Conservation (phyloP, 257 asterid species). For the Primulina eburnea region DNA sequence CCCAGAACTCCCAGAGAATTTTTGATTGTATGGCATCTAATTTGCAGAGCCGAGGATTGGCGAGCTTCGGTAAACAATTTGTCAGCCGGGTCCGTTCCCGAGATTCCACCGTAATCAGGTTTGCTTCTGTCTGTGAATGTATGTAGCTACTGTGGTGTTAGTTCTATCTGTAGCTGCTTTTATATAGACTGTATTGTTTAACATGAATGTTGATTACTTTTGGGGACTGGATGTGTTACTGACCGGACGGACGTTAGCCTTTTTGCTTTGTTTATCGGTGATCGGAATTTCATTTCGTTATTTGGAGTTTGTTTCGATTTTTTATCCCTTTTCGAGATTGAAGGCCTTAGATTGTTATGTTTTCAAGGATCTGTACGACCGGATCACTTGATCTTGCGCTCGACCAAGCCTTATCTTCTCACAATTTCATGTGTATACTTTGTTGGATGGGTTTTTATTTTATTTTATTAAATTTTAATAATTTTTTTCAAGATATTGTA, state of each 20-base stretch:
- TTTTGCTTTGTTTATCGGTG: not conserved
- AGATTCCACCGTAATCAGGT: not conserved
- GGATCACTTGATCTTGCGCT: not conserved
- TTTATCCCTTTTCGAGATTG: not conserved
- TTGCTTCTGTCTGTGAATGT: not conserved
- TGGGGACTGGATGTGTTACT: not conserved
- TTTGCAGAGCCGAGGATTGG: constrained; percentile 19
- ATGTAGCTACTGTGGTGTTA: not conserved
- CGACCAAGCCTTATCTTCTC: not conserved
- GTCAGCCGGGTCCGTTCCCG: constrained; percentile 15
- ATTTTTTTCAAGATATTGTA: too few relatives aligned
- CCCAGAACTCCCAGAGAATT: not conserved
- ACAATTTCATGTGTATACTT: not conserved
- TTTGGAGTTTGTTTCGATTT: not conserved
- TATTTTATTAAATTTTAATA: too few relatives aligned
- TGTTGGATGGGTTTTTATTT: not conserved
- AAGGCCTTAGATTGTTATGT: not conserved
- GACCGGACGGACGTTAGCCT: too few relatives aligned
- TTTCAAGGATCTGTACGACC: not conserved
- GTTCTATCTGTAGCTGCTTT: not conserved
- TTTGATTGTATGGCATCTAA: constrained; percentile 22
- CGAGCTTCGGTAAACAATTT: constrained; percentile 19
- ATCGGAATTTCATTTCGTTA: not conserved
- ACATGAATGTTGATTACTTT: not conserved
- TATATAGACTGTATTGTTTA: not conserved